These are phyloP conservation scores for Paraconiothyrium brasiliense DNA, from an alignment of 2,329 filamentous ascomycete genomes.

Conservation along the genomic window DNA sequence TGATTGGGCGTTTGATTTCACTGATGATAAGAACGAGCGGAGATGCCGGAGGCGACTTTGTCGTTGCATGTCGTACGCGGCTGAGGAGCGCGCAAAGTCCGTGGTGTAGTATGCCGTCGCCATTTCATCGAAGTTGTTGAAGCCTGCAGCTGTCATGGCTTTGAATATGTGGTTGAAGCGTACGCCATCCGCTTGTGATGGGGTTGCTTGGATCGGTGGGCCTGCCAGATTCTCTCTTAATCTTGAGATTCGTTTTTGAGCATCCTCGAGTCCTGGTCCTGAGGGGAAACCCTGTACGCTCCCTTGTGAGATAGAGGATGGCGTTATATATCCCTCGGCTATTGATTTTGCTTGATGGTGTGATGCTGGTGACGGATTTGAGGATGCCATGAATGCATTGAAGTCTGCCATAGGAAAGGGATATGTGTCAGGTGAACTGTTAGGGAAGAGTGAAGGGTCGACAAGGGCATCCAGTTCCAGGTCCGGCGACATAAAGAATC, in stretches of 20 bases:
- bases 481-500: constrained; percentile 15
- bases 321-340: constrained; percentile 9
- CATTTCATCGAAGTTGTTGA: constrained; percentile 17
- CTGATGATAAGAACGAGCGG: constrained; percentile 11
- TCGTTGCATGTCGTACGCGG: constrained; percentile 19
- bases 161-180: constrained; percentile 18
- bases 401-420: constrained; percentile 13
- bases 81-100: constrained; percentile 16
- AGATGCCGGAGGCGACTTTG: constrained; percentile 16
- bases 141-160: constrained; percentile 18
- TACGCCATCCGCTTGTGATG: constrained; percentile 2
- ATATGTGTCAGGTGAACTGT: constrained; percentile 7
- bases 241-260: constrained; percentile 14
- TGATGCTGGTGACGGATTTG: constrained; percentile 13
- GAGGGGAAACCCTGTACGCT: constrained; percentile 5
- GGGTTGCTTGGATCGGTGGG: constrained; percentile 1
- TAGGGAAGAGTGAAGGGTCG: constrained; percentile 11
- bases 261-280: constrained; percentile 7
- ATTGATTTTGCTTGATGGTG: constrained; percentile 15
- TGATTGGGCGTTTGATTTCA: constrained; percentile 11
- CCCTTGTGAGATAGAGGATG: constrained; percentile 7
- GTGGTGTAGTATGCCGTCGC: constrained; percentile 15
- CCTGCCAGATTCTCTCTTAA: constrained; percentile 10
- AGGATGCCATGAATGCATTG: constrained; percentile 13
- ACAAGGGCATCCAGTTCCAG: constrained; percentile 11